Percentiles rank a stretch among this genome's conserved stretches.
Conservation (phyloP, 2,329 filamentous ascomycete genomes). For the Cadophora sp. region DNA sequence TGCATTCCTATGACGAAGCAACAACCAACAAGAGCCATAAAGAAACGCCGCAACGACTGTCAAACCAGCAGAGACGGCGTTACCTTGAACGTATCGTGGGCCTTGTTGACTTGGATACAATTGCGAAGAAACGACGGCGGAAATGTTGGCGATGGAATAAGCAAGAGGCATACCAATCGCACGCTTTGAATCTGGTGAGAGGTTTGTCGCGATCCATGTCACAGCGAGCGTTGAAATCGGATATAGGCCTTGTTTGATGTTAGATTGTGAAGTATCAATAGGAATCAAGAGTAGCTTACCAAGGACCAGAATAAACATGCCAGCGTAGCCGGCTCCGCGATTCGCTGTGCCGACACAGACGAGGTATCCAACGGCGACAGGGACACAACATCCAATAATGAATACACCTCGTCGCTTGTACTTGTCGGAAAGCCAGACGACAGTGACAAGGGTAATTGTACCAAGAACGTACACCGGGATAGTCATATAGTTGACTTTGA, state of each 20-base stretch:
- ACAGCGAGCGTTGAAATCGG: conserved; percentile 39
- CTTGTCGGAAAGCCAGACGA: conserved; percentile 45
- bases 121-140: conserved; percentile 44
- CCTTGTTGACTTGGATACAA: conserved; percentile 45
- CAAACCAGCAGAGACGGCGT: conserved; percentile 41
- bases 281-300: conserved; percentile 27
- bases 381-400: conserved; percentile 41
- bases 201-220: conserved; percentile 47
- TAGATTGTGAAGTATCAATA: conserved; percentile 15
- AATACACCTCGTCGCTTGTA: conserved; percentile 44
- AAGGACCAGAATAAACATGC: conserved; percentile 44
- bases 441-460: conserved; percentile 39
- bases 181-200: conserved; percentile 47
- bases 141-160: conserved; percentile 44
- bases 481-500: conserved; percentile 44
- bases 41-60: conserved; percentile 38
- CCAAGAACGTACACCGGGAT: conserved; percentile 47
- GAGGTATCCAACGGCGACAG: conserved; percentile 46
- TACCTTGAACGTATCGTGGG: conserved; percentile 44
- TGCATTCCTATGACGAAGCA: conserved; percentile 42
- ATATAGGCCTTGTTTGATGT: conserved; percentile 36
- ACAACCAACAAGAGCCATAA: conserved; percentile 39
- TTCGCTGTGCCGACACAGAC: conserved; percentile 45
- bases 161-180: conserved; percentile 44
- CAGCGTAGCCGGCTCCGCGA: conserved; percentile 45